Conservation (phyloP, 345 rosid genomes). For the Cochlearia excelsa region DNA sequence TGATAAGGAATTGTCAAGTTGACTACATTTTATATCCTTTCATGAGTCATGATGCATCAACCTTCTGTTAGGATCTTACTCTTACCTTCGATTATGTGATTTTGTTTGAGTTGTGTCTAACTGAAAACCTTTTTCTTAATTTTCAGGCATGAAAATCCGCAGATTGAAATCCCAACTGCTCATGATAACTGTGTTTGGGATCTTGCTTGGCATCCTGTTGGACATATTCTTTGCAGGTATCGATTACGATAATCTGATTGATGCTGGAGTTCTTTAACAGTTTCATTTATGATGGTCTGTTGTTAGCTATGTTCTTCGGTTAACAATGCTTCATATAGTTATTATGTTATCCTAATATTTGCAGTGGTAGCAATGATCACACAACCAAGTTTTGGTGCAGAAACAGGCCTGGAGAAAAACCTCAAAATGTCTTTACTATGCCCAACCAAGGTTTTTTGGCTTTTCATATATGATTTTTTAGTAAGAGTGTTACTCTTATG, state of each 20-base stretch:
- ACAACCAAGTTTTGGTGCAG: slow-evolving; percentile 98
- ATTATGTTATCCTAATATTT: slow-evolving; percentile 31
- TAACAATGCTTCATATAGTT: slow-evolving; percentile 12
- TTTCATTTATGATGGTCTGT: slow-evolving; percentile 7
- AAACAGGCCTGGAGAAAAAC: slow-evolving; percentile 91
- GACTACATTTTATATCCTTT: slow-evolving; percentile 9
- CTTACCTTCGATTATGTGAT: slow-evolving; percentile 21
- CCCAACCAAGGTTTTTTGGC: slow-evolving; percentile 61
- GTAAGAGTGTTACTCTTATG: slow-evolving; percentile 3
- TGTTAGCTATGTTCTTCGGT: slow-evolving; percentile 7
- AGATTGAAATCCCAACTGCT: slow-evolving; percentile 74
- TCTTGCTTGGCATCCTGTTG: slow-evolving; percentile 98
- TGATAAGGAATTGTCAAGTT: slow-evolving; percentile 6
- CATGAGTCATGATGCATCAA: slow-evolving; percentile 1
- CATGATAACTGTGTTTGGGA: slow-evolving; percentile 97
- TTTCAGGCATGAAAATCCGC: slow-evolving; percentile 91
- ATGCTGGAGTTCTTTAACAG: no score
- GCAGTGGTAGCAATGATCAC: slow-evolving; percentile 97
- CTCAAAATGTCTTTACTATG: slow-evolving; percentile 69
- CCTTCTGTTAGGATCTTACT: slow-evolving; percentile 16
- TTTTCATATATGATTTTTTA: not conserved
- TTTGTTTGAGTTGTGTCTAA: no score
- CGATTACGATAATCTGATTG: no score
- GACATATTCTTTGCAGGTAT: slow-evolving; percentile 98
- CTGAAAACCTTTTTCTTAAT: slow-evolving; percentile 30